These are phyloP conservation scores for Salvia hispanica DNA, from an alignment of 257 asterid genomes.

Conservation along the genomic window DNA sequence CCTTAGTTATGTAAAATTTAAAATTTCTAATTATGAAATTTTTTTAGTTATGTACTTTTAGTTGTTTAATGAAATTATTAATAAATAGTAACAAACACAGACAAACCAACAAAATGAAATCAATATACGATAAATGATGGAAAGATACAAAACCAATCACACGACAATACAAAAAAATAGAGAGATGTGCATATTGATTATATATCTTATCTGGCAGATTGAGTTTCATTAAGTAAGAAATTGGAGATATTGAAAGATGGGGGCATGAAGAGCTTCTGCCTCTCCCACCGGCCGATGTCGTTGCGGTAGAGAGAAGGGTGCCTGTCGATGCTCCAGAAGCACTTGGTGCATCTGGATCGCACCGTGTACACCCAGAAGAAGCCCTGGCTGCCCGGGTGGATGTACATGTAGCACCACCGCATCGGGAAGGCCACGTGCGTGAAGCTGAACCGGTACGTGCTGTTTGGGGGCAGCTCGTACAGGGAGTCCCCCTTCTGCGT, in stretches of 20 bases:
- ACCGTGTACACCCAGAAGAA: constrained; percentile 66
- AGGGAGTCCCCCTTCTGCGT: constrained; percentile 38
- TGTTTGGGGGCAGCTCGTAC: constrained; percentile 34
- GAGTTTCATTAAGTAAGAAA: not conserved
- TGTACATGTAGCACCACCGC: constrained; percentile 67
- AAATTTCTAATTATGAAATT: no score
- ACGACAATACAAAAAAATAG: no score
- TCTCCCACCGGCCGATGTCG: constrained; percentile 57
- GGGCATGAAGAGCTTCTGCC: constrained; percentile 51
- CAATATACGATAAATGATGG: no score
- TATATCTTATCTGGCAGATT: no score
- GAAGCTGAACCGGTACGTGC: constrained; percentile 41
- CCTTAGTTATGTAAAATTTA: no score
- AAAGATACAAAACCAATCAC: no score
- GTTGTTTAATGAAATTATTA: no score
- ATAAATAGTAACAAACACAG: no score
- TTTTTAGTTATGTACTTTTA: no score
- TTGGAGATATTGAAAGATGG: constrained; percentile 21
- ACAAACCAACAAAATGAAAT: no score
- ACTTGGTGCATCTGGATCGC: constrained; percentile 55
- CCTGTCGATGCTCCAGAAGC: constrained; percentile 64
- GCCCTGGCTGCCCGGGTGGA: constrained; percentile 37
- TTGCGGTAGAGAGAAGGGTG: constrained; percentile 46
- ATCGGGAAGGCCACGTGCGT: constrained; percentile 55
- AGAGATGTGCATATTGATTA: no score